Percentiles rank a stretch among this genome's conserved stretches.
phyloP scores from a whole-genome alignment of 495 filamentous ascomycete species.

The Neurospora sp. region DNA sequence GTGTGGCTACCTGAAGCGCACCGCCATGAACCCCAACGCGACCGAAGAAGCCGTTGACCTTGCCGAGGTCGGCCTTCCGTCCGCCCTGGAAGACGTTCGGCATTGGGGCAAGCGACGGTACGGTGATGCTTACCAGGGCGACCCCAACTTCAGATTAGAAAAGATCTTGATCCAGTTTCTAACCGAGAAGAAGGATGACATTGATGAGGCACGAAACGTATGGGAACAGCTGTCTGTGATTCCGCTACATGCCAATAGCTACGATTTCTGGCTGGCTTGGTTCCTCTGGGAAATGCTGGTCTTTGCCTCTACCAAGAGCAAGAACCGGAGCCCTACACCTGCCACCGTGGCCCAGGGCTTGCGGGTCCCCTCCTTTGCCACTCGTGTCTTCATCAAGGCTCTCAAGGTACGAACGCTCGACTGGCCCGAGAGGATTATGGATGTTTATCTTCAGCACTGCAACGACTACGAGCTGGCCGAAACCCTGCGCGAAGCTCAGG shows the following conservation, averaged over 20 bases:
- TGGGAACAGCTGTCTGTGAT: constrained; percentile 57
- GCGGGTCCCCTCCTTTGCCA: constrained; percentile 51
- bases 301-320: constrained; percentile 29
- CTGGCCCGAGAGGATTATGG: constrained; percentile 83
- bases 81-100: constrained; percentile 72
- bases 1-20: constrained; percentile 82
- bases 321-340: constrained; percentile 35
- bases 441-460: constrained; percentile 73
- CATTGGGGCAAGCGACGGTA: constrained; percentile 67
- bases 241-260: constrained; percentile 56
- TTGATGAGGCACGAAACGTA: constrained; percentile 51
- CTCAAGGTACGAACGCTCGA: constrained; percentile 63
- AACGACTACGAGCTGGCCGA: constrained; percentile 73
- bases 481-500: constrained; percentile 57
- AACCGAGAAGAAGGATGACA: constrained; percentile 58
- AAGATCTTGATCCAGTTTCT: constrained; percentile 86
- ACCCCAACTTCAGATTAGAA: constrained; percentile 78
- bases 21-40: constrained; percentile 63
- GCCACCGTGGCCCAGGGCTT: constrained; percentile 21
- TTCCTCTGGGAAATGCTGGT: constrained; percentile 81
- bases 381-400: constrained; percentile 62
- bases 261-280: constrained; percentile 87
- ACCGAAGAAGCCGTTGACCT: constrained; percentile 85
- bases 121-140: constrained; percentile 64
- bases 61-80: constrained; percentile 79